Percentiles rank a stretch among this genome's conserved stretches.
phyloP scores from a whole-genome alignment of 441 rosid species.

The Erysimum pusillum region DNA sequence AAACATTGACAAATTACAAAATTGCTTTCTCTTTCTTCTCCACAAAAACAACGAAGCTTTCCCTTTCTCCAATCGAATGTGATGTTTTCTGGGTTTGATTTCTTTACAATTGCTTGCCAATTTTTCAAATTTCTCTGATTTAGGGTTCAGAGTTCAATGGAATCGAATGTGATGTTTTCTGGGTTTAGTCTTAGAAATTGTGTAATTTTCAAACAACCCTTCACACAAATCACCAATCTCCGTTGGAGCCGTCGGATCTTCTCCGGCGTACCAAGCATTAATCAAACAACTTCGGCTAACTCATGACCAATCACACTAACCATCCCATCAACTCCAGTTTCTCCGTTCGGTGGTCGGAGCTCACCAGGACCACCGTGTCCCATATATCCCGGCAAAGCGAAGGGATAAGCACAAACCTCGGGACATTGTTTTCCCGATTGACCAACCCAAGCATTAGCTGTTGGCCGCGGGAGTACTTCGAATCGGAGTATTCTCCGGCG shows the following conservation, averaged over 20 bases:
- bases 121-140: too few species aligned
- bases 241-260: conserved; percentile 94
- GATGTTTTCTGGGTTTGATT: too few species aligned
- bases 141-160: too few species aligned
- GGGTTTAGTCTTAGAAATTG: too few species aligned
- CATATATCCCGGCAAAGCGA: conserved; percentile 89
- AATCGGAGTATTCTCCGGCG: conserved; percentile 75
- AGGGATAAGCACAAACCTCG: conserved; percentile 90
- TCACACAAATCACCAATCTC: conserved; percentile 95
- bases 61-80: too few species aligned
- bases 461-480: conserved; percentile 62
- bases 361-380: conserved; percentile 68
- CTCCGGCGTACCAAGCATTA: conserved; percentile 97
- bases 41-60: too few species aligned
- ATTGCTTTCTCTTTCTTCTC: too few species aligned
- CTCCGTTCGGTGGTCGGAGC: conserved; percentile 77
- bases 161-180: too few species aligned
- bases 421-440: conserved; percentile 85
- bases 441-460: conserved; percentile 89
- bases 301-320: conserved; percentile 95
- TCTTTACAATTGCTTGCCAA: too few species aligned
- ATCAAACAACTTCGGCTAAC: conserved; percentile 82
- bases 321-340: conserved; percentile 88
- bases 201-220: conserved; percentile 53
- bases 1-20: too few species aligned